Evolutionary conservation across 2,329 filamentous ascomycete genomes (phyloP).

Genomic region (Eurotiales sp.): DNA sequence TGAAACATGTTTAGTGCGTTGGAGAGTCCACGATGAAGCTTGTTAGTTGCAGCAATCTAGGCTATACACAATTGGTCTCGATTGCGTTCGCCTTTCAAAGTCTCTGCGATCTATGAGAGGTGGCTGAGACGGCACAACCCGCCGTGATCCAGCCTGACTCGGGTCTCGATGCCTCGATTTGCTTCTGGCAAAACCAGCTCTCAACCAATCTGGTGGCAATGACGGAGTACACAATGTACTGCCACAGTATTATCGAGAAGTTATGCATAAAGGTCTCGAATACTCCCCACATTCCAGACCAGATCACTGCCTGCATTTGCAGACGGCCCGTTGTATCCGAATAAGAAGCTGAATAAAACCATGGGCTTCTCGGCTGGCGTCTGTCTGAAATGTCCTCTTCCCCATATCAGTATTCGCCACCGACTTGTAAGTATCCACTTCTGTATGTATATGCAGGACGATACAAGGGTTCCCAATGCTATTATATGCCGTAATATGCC

Average conservation of each 20-base stretch:
- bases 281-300: conserved; percentile 10
- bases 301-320: neutral
- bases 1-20: conserved; percentile 8
- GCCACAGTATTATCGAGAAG: too few species aligned
- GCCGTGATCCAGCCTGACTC: neutral
- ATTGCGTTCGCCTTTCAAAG: neutral
- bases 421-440: neutral
- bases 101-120: neutral
- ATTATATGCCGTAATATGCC: neutral
- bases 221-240: too few species aligned
- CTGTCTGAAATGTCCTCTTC: conserved; percentile 1
- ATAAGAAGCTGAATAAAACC: conserved; percentile 1
- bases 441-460: conserved; percentile 5
- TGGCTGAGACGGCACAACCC: neutral
- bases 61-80: neutral
- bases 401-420: neutral
- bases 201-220: neutral
- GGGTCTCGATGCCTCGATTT: neutral
- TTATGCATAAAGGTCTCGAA: neutral
- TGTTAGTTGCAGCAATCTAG: neutral
- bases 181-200: neutral
- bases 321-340: conserved; percentile 10
- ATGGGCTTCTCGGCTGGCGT: conserved; percentile 1
- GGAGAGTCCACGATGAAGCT: neutral
- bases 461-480: neutral